Base-by-base conservation (phyloP, 2,329 filamentous ascomycete species). In the Dactylellina haptotyla region DNA sequence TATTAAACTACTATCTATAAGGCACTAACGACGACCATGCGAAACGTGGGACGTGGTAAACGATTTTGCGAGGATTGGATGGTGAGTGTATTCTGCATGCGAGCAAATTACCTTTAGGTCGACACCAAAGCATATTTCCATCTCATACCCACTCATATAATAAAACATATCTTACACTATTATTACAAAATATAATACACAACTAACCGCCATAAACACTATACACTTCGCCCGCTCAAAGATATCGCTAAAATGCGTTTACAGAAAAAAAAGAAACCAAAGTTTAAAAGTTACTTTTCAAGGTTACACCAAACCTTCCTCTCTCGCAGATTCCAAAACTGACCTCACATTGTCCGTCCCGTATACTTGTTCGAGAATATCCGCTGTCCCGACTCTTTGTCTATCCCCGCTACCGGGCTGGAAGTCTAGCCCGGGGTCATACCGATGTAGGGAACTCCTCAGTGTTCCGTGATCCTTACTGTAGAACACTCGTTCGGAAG, bases 401-500 rank as follows among this genome's bases (percentile, higher is more conserved):
- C 14, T 41, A 34, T 10, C 10, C 3, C 4, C 18, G 1, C 6
- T 25, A 32, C 20, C 32, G 14, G 18, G 16, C 1, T 14, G 30
- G 4, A 66, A 57, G 1, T 50, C 25, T 14, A 56, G 14, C 4
- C 69, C 69, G 3, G 69, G 69, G 20, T 73, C 69, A 32, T 66
- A 73, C 43, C 48, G 51, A 26, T 73, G 69, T 20, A 73, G 20
- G 5, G 59, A 61, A 23, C 69, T 73, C 39, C 69, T 34, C 14
- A 48, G 39, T 2, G 1, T 37, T n/a, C 48, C 69, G 4, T 2
- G 16, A 12, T 66, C 61, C 10, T 57, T 65, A 26, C 69, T 73
- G 39, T 73, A 73, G 26, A 73, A 73, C 10, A 73, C 23, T 18
- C 61, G 43, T 16, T 73, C 69, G 12, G 69, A 73, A 28, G 69